Base-by-base conservation (phyloP, 2,329 filamentous ascomycete genomes). In the Acrodontium crateriforme region DNA sequence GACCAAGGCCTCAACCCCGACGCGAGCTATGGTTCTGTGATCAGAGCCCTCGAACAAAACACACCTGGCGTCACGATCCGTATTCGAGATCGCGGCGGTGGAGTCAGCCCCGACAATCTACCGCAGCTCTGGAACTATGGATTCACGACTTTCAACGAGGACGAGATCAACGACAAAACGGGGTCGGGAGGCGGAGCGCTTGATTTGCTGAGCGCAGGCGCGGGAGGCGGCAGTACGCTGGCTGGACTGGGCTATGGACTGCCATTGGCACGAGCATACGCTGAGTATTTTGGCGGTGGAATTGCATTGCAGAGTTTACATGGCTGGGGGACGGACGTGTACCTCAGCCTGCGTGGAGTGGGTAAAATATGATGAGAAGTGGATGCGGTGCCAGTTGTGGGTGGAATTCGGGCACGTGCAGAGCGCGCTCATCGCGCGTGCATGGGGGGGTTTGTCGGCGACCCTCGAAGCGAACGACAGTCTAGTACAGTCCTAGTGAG, bases 241-340 rank as follows among this genome's bases (percentile, higher is more conserved):
- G 89, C 89, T 0, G 89, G 89, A 0, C 56, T 98, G 26, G 89
- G 89, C 1, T 98, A 98, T 51, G 89, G 89, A 6, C 52, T 98
- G 37, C 89, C 89, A 2, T 58, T 98, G 13, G 84, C 84, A 29
- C 69, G 89, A 36, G 87, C 89, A 0, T 98, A 98, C 49, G 89
- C 89, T 1, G 87, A 98, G 60, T 98, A 95, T 47, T 98, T 98
- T 62, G 89, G 89, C 2, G 89, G 89, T 1, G 85, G 85, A 3
- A 89, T 98, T 33, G 76, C 76, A 4, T 76, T 98, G n/a, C 87
- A 98, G 64, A 94, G 83, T 51, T 57, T 95, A 25, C 89, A 83
- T 62, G 87, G 89, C 3, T 98, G 89, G 89, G 89, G 74, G 0
- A 74, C 71, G 3, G 72, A 77, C 56, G 71, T 75, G 2, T 77